These are phyloP conservation scores for Coleophoma crateriformis DNA, from an alignment of 2,329 filamentous ascomycete species.

Conservation along the genomic window DNA sequence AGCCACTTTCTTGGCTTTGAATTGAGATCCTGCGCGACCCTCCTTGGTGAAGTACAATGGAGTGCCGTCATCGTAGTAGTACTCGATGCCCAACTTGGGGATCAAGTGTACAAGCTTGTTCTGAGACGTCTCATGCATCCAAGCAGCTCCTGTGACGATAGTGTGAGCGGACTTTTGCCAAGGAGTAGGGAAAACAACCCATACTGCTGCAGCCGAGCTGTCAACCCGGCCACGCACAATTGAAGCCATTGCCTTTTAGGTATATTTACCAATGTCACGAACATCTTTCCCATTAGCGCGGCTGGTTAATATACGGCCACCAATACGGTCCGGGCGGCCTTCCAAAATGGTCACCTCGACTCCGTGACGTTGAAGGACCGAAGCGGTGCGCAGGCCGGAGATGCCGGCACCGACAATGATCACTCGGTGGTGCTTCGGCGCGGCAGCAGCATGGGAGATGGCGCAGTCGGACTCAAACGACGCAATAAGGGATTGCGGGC, in stretches of 20 bases:
- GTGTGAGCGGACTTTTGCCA: conserved; percentile 18
- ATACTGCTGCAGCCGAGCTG: conserved; percentile 22
- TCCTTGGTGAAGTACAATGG: conserved; percentile 35
- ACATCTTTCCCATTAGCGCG: conserved; percentile 28
- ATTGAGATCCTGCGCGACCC: conserved; percentile 35
- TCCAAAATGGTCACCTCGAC: conserved; percentile 50
- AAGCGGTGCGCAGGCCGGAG: conserved; percentile 49
- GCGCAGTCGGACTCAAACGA: neutral
- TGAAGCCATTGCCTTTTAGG: conserved; percentile 25
- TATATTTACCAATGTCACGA: conserved; percentile 33
- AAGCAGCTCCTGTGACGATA: conserved; percentile 31
- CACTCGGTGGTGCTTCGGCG: conserved; percentile 31
- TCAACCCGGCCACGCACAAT: conserved; percentile 22
- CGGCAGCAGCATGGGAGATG: neutral
- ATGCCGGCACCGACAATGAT: conserved; percentile 51
- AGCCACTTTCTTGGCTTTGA: conserved; percentile 39
- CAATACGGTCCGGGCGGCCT: conserved; percentile 44
- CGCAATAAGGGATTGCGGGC: neutral
- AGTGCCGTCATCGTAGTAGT: conserved; percentile 38
- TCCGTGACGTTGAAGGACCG: conserved; percentile 46
- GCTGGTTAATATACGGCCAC: conserved; percentile 39
- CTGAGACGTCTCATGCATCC: conserved; percentile 39
- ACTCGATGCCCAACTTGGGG: conserved; percentile 33
- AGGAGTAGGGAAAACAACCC: conserved; percentile 22
- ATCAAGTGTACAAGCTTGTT: conserved; percentile 37